Conservation (phyloP, 2,329 filamentous ascomycete species). For the Talaromyces sp. region DNA sequence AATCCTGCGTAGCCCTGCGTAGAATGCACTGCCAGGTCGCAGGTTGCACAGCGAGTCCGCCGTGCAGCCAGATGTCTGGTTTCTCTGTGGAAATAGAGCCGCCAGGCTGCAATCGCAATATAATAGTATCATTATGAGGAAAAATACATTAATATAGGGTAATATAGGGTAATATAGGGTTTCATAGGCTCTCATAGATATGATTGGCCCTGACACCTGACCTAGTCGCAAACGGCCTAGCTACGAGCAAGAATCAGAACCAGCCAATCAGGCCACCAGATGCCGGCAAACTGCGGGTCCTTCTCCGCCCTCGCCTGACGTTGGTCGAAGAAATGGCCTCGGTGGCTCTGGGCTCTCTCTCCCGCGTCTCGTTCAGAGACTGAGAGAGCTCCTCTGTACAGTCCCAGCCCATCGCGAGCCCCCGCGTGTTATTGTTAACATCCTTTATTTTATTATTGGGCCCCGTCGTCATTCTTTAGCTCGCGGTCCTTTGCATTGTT, state of each 20-base stretch:
- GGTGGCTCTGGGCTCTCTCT: not conserved
- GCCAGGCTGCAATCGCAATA: not conserved
- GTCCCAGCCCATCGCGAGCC: not conserved
- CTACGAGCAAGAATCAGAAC: not conserved
- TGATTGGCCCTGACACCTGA: not conserved
- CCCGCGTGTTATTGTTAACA: not conserved
- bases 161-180: not conserved
- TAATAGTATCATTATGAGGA: not conserved
- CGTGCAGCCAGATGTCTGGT: not conserved
- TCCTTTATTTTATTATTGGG: not conserved
- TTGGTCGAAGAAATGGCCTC: not conserved
- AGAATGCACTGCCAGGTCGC: not conserved
- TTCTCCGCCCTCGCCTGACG: not conserved
- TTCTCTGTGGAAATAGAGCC: not conserved
- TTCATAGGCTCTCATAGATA: not conserved
- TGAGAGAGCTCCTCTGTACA: not conserved
- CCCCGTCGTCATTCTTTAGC: not conserved
- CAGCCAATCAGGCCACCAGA: not conserved
- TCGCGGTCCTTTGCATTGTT: conserved; percentile 12
- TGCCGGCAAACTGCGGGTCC: not conserved
- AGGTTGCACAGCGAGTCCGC: not conserved
- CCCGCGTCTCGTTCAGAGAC: not conserved
- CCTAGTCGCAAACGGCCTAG: not conserved
- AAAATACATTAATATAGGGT: not conserved
- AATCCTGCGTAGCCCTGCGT: not conserved